Base-by-base conservation (phyloP, 208 protist genomes). In the Leishmania turanica region DNA sequence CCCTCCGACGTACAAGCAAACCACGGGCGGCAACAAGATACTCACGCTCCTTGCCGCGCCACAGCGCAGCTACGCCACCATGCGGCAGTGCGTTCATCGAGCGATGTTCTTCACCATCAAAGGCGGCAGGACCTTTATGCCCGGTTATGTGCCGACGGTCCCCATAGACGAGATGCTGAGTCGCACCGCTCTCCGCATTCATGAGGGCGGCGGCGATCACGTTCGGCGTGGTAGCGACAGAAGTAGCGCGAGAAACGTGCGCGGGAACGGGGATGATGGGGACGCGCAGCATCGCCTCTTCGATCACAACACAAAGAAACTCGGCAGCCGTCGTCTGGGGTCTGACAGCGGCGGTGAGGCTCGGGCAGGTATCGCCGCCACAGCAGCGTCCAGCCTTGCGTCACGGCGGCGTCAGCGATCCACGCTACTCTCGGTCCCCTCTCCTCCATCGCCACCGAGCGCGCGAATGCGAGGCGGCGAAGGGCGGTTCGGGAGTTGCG, bases 1-100 rank as follows among this genome's bases (percentile, higher is more conserved):
- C 37, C 90, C 86, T 4, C 70, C 66, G 1, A 64, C 58, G 8
- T 82, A 82, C 69, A 42, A 40, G 34, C 51, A 51, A 42, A 68
- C 80, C 2, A 92, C 86, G 13, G 88, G 84, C 13, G 83, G 77
- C 70, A 92, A 95, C 65, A 91, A 88, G 47, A 89, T 97, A 49
- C 71, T 97, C 13, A 94, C 92, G 11, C 78, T 97, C 45, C 49
- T 97, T 13, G 87, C 94, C 1, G 92, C 88, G 19, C 94, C 94
- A 17, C 94, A 96, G 87, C 85, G 88, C 15, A 87, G 86, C 21
- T 97, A 96, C 79, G 87, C 84, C 45, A 82, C 83, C n/a, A 88
- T 90, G 81, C 83, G 85, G 49, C 72, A 85, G 73, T 89, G 81
- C 31, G 84, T 86, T 21, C 83, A 88, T n/a, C 87, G 91, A 42